phyloP scores from a whole-genome alignment of 345 rosid species.

The Salix udensis region DNA sequence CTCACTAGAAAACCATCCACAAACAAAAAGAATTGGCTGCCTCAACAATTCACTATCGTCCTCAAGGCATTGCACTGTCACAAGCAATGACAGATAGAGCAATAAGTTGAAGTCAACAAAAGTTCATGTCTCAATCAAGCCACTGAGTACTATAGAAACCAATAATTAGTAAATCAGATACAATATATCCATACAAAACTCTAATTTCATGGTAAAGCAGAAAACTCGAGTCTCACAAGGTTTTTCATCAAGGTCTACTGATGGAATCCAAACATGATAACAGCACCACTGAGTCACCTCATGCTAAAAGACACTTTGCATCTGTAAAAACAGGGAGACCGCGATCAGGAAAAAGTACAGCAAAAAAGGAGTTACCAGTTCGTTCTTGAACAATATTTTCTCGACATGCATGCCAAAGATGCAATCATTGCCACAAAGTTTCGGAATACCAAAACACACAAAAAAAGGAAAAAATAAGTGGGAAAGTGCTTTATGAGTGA shows the following conservation, averaged over 20 bases:
- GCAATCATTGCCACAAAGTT: not conserved
- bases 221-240: constrained; percentile 1
- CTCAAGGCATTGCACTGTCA: no score
- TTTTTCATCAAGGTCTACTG: not conserved
- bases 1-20: constrained; percentile 8
- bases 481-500: not conserved
- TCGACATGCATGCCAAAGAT: not conserved
- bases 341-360: not conserved
- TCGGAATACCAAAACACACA: not conserved
- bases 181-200: not conserved
- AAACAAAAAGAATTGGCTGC: constrained; percentile 4
- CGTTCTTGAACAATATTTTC: not conserved
- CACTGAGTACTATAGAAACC: not conserved
- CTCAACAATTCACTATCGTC: not conserved
- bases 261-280: constrained; percentile 1
- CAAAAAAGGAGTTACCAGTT: not conserved
- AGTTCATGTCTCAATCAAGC: no score
- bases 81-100: no score
- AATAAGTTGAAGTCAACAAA: no score
- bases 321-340: not conserved
- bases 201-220: constrained; percentile 4
- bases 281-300: not conserved
- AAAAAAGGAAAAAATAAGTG: no score
- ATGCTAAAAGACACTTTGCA: not conserved
- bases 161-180: not conserved